These are phyloP conservation scores for Apiospora saccharicola DNA, from an alignment of 2,329 filamentous ascomycete genomes.

Conservation along the genomic window DNA sequence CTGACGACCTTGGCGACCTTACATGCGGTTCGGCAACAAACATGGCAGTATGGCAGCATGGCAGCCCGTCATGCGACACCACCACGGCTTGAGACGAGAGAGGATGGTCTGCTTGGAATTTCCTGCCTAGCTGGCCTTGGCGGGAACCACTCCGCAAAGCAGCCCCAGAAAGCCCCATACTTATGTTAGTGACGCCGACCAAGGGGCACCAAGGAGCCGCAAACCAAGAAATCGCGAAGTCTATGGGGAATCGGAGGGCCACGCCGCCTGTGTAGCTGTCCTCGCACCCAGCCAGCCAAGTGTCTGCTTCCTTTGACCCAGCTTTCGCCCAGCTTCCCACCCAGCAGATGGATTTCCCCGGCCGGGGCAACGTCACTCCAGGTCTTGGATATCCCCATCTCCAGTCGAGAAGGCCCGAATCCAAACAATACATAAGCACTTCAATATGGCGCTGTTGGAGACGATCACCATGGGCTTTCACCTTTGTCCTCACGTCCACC, in stretches of 20 bases:
- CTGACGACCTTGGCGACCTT: not conserved
- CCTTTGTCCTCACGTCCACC: not conserved
- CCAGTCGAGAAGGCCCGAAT: conserved; percentile 22
- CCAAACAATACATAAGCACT: conserved; percentile 1
- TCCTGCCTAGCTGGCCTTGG: conserved; percentile 22
- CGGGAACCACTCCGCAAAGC: conserved; percentile 8
- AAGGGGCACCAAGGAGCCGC: conserved; percentile 14
- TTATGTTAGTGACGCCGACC: conserved; percentile 17
- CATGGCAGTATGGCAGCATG: not conserved
- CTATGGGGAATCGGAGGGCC: not conserved
- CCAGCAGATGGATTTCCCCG: not conserved
- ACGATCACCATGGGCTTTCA: conserved; percentile 15
- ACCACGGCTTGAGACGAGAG: not conserved
- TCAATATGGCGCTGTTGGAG: not conserved
- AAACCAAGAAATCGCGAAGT: conserved; percentile 19
- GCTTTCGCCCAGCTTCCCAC: conserved; percentile 5
- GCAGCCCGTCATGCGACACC: not conserved
- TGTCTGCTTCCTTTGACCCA: not conserved
- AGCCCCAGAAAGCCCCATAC: conserved; percentile 18
- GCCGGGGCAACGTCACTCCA: conserved; percentile 24
- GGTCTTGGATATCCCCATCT: conserved; percentile 19
- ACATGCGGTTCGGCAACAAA: not conserved
- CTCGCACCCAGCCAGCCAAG: too few relatives aligned
- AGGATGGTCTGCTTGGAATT: not conserved
- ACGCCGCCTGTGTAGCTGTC: not conserved